Percentiles rank a stretch among this genome's conserved stretches.
Evolutionary conservation across 1,139 yeast genomes (phyloP).

Genomic region (Zygotorulaspora mrakii): DNA sequence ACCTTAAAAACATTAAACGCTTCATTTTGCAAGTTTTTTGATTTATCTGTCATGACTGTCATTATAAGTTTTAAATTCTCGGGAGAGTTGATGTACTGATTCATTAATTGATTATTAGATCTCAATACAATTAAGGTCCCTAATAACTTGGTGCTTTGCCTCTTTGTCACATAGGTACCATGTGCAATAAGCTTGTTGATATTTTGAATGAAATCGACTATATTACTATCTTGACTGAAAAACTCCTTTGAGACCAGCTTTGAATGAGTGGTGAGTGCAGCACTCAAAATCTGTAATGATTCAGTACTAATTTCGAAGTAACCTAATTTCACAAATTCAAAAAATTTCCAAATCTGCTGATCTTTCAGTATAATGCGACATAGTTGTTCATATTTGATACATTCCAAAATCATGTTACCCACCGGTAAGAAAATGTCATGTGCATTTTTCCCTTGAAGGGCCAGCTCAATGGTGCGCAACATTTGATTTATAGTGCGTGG

Average conservation of each 20-base stretch:
- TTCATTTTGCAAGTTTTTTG: conserved; percentile 82
- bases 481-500: conserved; percentile 64
- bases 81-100: conserved; percentile 72
- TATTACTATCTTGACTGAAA: conserved; percentile 47
- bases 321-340: conserved; percentile 68
- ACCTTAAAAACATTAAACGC: conserved; percentile 91
- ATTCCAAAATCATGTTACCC: conserved; percentile 81
- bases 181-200: conserved; percentile 71
- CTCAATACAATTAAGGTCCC: conserved; percentile 73
- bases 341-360: conserved; percentile 73
- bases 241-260: conserved; percentile 62
- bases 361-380: conserved; percentile 55
- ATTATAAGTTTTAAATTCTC: conserved; percentile 80
- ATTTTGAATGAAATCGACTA: conserved; percentile 52
- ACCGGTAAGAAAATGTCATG: conserved; percentile 66
- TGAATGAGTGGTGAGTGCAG: conserved; percentile 66
- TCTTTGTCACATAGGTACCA: conserved; percentile 81
- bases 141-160: conserved; percentile 81
- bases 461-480: conserved; percentile 64
- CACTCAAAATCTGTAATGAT: conserved; percentile 73
- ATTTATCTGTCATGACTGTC: conserved; percentile 82
- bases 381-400: conserved; percentile 73
- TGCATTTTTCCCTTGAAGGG: conserved; percentile 31
- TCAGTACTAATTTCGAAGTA: conserved; percentile 90
- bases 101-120: conserved; percentile 68